Evolutionary conservation across 2,329 filamentous ascomycete species (phyloP), one percentile per base, ranked within the genome.

Genomic region (Cercospora zeina): DNA sequence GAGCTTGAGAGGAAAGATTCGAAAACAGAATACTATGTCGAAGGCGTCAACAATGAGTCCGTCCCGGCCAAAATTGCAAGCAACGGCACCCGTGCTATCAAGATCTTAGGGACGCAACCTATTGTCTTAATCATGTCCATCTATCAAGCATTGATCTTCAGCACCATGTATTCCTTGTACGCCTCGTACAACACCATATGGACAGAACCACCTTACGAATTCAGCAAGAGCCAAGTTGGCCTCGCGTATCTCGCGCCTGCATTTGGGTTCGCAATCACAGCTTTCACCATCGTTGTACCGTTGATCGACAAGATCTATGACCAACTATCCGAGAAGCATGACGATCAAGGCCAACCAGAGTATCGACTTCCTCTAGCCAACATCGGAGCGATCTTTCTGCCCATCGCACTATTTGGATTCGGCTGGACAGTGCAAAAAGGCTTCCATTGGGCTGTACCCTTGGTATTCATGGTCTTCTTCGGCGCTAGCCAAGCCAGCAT

Each of bases 401-500:
- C 78, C 0, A 47, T 77, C 1, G 75, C 75, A 1, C 68, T 80
- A 0, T 80, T 80, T 64, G 78, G 73, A 69, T 77, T 76, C 58
- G 75, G 73, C 1, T 80, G 79, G 79, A 70, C 77, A 0, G 75
- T 79, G 0, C 72, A 80, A 51, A 73, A 71, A 42, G 70, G 75
- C 21, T 64, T 68, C 0, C 74, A 77, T 61, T 81, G 78, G 78
- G 69, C 74, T 34, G 73, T 74, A 4, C 72, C 75, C 3, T 74
- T 79, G 13, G 67, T 73, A 0, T 71, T 74, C 2, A 80, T 78
- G 0, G 77, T 78, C 58, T 77, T 78, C 67, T 82, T 81, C 62
- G 81, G 81, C 3, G 76, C 82, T 5, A 80, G 81, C 0, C 80
- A 83, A 58, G 79, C 83, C 4, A 78, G 80, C 66, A 81, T 82